These are phyloP conservation scores for Dendrocalamus sinicus DNA, from an alignment of 176 grass and related monocot species.

Conservation along the genomic window DNA sequence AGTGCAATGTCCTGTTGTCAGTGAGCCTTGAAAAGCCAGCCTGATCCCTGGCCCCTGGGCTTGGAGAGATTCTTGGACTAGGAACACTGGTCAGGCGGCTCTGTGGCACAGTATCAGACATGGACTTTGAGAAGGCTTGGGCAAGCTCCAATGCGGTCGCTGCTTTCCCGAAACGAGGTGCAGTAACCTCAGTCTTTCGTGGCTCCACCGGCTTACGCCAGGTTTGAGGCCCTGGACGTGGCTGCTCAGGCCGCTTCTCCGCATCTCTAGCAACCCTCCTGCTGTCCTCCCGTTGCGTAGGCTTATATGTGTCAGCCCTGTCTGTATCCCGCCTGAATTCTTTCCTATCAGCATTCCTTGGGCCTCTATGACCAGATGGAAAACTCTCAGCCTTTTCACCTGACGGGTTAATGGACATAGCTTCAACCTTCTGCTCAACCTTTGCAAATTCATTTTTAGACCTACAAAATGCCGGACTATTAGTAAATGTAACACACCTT, in stretches of 20 bases:
- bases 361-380: conserved; percentile 62
- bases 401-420: conserved; percentile 45
- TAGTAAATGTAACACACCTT: conserved; percentile 5
- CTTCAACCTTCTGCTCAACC: conserved; percentile 65
- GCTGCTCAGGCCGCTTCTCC: conserved; percentile 68
- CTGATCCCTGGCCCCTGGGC: conserved; percentile 56
- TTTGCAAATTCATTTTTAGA: conserved; percentile 72
- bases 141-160: conserved; percentile 83
- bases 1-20: conserved; percentile 47
- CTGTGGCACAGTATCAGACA: conserved; percentile 52
- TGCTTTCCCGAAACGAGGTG: conserved; percentile 70
- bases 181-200: conserved; percentile 56
- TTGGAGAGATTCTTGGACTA: conserved; percentile 51
- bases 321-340: conserved; percentile 52
- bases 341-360: conserved; percentile 68
- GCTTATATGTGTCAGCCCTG: conserved; percentile 55
- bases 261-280: conserved; percentile 54
- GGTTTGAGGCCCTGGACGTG: conserved; percentile 66
- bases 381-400: conserved; percentile 58
- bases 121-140: conserved; percentile 89
- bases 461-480: conserved; percentile 48
- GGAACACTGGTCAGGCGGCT: conserved; percentile 51
- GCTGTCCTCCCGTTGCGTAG: conserved; percentile 62
- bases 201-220: conserved; percentile 88
- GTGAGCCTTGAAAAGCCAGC: conserved; percentile 66